Evolutionary conservation across 2,329 filamentous ascomycete genomes (phyloP).

Genomic region (Colletotrichum sp.): DNA sequence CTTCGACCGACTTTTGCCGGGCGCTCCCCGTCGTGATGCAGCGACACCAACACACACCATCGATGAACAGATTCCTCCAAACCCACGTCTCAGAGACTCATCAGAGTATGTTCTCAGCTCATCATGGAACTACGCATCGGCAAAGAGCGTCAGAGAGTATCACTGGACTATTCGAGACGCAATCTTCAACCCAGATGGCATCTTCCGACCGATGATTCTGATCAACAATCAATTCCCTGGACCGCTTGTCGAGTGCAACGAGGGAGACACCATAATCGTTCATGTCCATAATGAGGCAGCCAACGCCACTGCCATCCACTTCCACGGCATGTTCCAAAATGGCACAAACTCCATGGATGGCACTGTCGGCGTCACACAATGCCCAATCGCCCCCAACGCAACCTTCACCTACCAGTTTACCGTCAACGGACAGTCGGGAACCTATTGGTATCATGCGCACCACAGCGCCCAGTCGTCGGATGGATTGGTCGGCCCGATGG

Average conservation of each 20-base stretch:
- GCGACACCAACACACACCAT: background rate
- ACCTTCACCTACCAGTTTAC: constrained; percentile 73
- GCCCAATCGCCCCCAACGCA: constrained; percentile 66
- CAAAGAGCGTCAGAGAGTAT: constrained; percentile 59
- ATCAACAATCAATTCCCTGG: constrained; percentile 80
- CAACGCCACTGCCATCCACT: constrained; percentile 74
- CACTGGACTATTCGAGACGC: constrained; percentile 65
- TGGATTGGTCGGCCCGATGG: constrained; percentile 69
- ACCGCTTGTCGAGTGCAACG: constrained; percentile 74
- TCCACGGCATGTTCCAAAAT: constrained; percentile 80
- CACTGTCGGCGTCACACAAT: constrained; percentile 70
- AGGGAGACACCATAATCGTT: constrained; percentile 74
- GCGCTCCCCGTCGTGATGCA: background rate
- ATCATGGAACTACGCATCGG: constrained; percentile 58
- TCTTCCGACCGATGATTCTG: constrained; percentile 64
- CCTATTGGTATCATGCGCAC: constrained; percentile 70
- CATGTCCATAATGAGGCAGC: constrained; percentile 70
- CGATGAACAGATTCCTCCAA: background rate
- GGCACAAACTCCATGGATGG: constrained; percentile 80
- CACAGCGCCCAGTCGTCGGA: constrained; percentile 69
- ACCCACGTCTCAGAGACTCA: constrained; percentile 32
- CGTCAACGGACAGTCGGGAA: constrained; percentile 55
- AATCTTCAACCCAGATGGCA: constrained; percentile 64
- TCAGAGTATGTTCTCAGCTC: constrained; percentile 62
- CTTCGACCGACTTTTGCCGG: background rate